Percentiles rank a stretch among this genome's conserved stretches.
Evolutionary conservation across 176 grass and related monocot species (phyloP).

Genomic region (Avena sativa): DNA sequence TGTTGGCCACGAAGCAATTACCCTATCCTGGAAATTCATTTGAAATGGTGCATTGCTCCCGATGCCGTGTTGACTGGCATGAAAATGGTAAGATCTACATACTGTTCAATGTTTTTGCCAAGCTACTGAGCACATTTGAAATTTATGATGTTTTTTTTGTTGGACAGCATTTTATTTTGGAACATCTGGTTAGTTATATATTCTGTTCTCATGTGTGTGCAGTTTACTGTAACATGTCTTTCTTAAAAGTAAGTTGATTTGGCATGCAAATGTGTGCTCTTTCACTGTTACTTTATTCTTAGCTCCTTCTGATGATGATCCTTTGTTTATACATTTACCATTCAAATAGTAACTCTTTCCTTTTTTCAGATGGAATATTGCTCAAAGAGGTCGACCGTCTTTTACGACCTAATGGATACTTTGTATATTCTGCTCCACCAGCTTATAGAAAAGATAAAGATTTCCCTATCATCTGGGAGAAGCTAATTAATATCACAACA

Average conservation of each 20-base stretch:
- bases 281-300: neutral
- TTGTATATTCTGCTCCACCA: constrained; percentile 97
- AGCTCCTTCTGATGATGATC: neutral
- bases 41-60: constrained; percentile 98
- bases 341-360: constrained; percentile 11
- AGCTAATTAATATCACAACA: constrained; percentile 78
- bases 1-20: constrained; percentile 89
- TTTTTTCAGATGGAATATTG: constrained; percentile 90
- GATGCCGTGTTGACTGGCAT: constrained; percentile 97
- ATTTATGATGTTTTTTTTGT: constrained; percentile 9
- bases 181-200: constrained; percentile 8
- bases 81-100: constrained; percentile 74
- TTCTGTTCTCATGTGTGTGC: constrained; percentile 1
- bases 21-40: constrained; percentile 83
- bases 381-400: constrained; percentile 96
- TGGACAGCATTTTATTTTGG: neutral
- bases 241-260: constrained; percentile 16
- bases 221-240: constrained; percentile 1
- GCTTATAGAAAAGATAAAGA: constrained; percentile 96
- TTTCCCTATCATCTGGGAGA: constrained; percentile 88
- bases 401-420: constrained; percentile 86
- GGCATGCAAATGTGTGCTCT: neutral
- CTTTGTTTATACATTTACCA: constrained; percentile 22
- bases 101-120: neutral
- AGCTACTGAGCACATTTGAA: neutral